Evolutionary conservation across 176 grass and related monocot genomes (phyloP), one percentile per base, ranked within the genome.

Genomic region (Lolium rigidum): DNA sequence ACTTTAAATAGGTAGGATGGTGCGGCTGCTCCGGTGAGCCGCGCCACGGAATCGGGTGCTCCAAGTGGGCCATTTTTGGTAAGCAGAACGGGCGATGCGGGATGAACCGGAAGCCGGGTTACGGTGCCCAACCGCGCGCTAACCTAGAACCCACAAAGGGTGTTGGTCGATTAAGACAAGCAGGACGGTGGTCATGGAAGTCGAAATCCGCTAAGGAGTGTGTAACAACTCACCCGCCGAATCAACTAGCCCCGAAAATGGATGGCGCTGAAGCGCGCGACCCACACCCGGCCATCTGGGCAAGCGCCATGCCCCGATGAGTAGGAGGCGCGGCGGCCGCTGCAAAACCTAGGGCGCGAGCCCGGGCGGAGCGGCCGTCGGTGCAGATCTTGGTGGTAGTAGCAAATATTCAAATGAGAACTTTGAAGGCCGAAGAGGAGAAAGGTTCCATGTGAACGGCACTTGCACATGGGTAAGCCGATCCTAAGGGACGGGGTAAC

Each of bases 401-500:
- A 89, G 90, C 80, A 89, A 87, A 90, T 93, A 93, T 93, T 93
- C 85, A 93, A 93, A 93, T 90, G 85, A 90, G 91, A 93, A 90
- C 88, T 93, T 93, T 90, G 85, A 90, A 88, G 85, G 88, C 91
- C 82, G 82, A 93, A 93, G 88, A 88, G 91, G 91, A 90, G 88
- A 93, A 94, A 89, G 84, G 92, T 94, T 91, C 92, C 89, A 94
- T 94, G 92, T 94, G 89, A 91, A 89, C 87, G 80, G 77, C 87
- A 92, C 90, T 88, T 92, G 78, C 86, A 92, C 67, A 91, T 88
- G 89, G 81, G 89, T 91, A 80, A 91, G 81, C 89, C 75, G 89
- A 85, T 91, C 80, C 75, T 88, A 91, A 84, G 89, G 80, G 89
- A 89, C 80, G 84, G 86, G 92, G 92, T 82, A 94, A 89, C 77